Conservation (phyloP, 495 filamentous ascomycete species). For the Aspergillus bertholletiae region DNA sequence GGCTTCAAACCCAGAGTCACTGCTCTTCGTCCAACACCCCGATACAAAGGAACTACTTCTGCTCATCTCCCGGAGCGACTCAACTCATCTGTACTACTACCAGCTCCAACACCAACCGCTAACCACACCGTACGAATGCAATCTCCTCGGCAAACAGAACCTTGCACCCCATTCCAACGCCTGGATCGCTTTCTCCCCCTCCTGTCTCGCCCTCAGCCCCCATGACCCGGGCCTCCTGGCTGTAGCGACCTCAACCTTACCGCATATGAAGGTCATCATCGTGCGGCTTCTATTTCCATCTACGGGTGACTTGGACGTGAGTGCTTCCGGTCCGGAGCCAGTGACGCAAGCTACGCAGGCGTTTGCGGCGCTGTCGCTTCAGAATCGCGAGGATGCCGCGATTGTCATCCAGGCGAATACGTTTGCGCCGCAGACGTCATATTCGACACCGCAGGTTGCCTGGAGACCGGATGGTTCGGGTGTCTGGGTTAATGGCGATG, state of each 20-base stretch:
- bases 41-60: constrained; percentile 44
- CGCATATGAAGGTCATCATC: constrained; percentile 65
- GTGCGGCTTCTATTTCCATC: constrained; percentile 55
- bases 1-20: constrained; percentile 59
- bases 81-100: constrained; percentile 61
- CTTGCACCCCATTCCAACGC: constrained; percentile 62
- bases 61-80: constrained; percentile 57
- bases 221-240: constrained; percentile 53
- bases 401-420: constrained; percentile 58
- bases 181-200: constrained; percentile 62
- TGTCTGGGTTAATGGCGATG: constrained; percentile 68
- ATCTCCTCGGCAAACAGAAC: constrained; percentile 53
- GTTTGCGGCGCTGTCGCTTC: constrained; percentile 41
- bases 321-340: constrained; percentile 1
- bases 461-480: constrained; percentile 65
- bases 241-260: constrained; percentile 58
- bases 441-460: constrained; percentile 60
- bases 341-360: constrained; percentile 50
- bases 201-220: constrained; percentile 54
- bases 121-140: constrained; percentile 21
- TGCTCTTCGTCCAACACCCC: constrained; percentile 52
- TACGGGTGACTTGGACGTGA: constrained; percentile 1
- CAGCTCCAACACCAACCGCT: constrained; percentile 20
- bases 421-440: constrained; percentile 63
- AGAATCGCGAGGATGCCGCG: constrained; percentile 57